Base-by-base conservation (phyloP, 2,329 filamentous ascomycete species). In the Didymella glomerata region DNA sequence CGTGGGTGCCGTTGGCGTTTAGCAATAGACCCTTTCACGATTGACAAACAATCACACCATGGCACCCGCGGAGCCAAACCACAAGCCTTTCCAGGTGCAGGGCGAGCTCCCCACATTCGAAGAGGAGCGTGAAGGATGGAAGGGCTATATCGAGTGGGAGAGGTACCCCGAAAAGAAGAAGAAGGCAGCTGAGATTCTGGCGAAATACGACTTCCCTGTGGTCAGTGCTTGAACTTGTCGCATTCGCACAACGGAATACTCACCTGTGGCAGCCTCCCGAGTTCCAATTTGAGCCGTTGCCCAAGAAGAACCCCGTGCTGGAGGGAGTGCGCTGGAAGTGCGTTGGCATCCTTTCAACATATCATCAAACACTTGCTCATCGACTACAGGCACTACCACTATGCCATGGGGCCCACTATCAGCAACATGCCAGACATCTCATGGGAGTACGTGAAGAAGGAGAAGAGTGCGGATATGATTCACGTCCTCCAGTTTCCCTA, bases 141-240 rank as follows among this genome's bases (percentile, higher is more conserved):
- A 77, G 58, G 81, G 82, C 8, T 90, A 89, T 60, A 80, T 91
- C n/a, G 69, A 73, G 41, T 73, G 69, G 70, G 69, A 73, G 51
- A 65, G 63, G 13, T 88, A 90, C 53, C 88, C 88, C 0, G 86
- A 89, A 47, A 90, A 90, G 74, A 89, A 88, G 67, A 81, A 80
- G 25, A 77, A 82, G 45, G 88, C 86, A 0, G 81, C 83, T 46
- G 80, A 85, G 54, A 83, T 89, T 47, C 69, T 89, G 14, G 76
- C 77, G 24, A 77, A 77, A 49, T 83, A 86, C 53, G 75, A 83
- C 58, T 83, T 88, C 71, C 80, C 81, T 36, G 67, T 73, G 13
- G 71, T 73, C 54, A 60, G 68, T 66, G 46, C 8, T 9, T 22
- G 9, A 11, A 27, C 0, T 7, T 14, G 4, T 9, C 7, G 38